Conservation (phyloP, 1,284 basidiomycete genomes). For the Naganishia sp. region DNA sequence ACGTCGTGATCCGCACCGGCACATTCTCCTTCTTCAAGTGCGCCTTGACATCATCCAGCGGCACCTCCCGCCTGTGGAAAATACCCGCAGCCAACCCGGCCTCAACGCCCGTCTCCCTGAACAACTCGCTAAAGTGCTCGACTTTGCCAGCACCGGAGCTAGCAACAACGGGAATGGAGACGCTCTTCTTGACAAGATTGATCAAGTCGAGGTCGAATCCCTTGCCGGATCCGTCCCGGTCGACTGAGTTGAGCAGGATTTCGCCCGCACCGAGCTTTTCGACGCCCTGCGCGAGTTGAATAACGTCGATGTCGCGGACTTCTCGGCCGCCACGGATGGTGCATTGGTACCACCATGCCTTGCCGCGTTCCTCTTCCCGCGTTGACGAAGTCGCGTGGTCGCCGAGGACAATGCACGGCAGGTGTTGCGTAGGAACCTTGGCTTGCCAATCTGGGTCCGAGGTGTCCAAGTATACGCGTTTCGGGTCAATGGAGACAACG, state of each 20-base stretch:
- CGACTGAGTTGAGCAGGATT: conserved; percentile 93
- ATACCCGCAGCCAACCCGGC: conserved; percentile 96
- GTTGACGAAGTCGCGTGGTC: conserved; percentile 58
- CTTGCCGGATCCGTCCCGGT: conserved; percentile 88
- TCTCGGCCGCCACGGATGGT: conserved; percentile 93
- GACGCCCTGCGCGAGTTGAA: conserved; percentile 85
- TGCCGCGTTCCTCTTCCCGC: conserved; percentile 64
- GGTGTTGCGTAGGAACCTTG: conserved; percentile 61
- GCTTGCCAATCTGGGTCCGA: conserved; percentile 62
- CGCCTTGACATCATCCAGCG: conserved; percentile 67
- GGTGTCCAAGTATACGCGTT: conserved; percentile 78
- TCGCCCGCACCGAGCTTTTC: conserved; percentile 92
- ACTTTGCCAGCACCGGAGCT: conserved; percentile 85
- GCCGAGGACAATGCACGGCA: conserved; percentile 46
- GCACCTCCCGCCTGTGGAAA: conserved; percentile 89
- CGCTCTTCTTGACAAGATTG: conserved; percentile 69
- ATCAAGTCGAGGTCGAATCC: conserved; percentile 92
- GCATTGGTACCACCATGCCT: conserved; percentile 98
- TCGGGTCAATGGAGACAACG: conserved; percentile 95
- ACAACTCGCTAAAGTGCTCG: conserved; percentile 85
- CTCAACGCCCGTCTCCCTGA: conserved; percentile 75
- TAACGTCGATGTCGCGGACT: conserved; percentile 81
- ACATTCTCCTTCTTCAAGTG: conserved; percentile 60
- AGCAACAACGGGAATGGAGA: conserved; percentile 90
- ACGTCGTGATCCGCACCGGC: conserved; percentile 41